These are phyloP conservation scores for Chalciporus sphaerocephalus DNA, from an alignment of 768 basidiomycete genomes.

Conservation along the genomic window DNA sequence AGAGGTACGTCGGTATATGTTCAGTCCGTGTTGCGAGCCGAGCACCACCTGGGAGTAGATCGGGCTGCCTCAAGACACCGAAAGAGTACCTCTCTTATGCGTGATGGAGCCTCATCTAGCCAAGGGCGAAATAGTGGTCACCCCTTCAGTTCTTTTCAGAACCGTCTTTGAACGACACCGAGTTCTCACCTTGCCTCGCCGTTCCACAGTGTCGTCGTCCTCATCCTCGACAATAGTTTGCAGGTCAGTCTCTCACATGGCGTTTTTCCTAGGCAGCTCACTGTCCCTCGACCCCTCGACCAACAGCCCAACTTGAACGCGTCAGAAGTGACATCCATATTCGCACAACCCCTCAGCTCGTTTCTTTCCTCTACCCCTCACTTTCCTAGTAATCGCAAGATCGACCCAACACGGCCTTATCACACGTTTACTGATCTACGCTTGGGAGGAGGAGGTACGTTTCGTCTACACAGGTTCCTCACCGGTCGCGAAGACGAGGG, in stretches of 20 bases:
- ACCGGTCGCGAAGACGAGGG: slow-evolving; percentile 84
- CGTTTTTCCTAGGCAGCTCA: background rate
- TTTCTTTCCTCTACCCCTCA: slow-evolving; percentile 64
- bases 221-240: slow-evolving; percentile 75
- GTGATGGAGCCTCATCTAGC: slow-evolving; percentile 76
- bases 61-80: slow-evolving; percentile 69
- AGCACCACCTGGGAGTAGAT: slow-evolving; percentile 46
- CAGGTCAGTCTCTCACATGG: slow-evolving; percentile 39
- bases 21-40: background rate
- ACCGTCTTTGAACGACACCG: background rate
- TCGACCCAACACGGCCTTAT: slow-evolving; percentile 50
- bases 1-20: slow-evolving; percentile 50
- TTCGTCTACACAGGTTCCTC: slow-evolving; percentile 72
- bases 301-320: slow-evolving; percentile 77
- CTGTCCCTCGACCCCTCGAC: background rate
- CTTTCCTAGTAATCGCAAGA: slow-evolving; percentile 50
- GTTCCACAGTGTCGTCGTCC: slow-evolving; percentile 66
- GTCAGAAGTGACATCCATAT: slow-evolving; percentile 74
- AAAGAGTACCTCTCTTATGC: slow-evolving; percentile 71
- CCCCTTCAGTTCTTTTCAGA: slow-evolving; percentile 59
- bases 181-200: background rate
- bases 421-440: slow-evolving; percentile 58
- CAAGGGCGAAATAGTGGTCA: slow-evolving; percentile 68
- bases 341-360: slow-evolving; percentile 77
- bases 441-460: slow-evolving; percentile 36